Percentiles rank a stretch among this genome's conserved stretches.
Evolutionary conservation across 1,284 basidiomycete genomes (phyloP).

Genomic region (Ceratobasidium sp.): DNA sequence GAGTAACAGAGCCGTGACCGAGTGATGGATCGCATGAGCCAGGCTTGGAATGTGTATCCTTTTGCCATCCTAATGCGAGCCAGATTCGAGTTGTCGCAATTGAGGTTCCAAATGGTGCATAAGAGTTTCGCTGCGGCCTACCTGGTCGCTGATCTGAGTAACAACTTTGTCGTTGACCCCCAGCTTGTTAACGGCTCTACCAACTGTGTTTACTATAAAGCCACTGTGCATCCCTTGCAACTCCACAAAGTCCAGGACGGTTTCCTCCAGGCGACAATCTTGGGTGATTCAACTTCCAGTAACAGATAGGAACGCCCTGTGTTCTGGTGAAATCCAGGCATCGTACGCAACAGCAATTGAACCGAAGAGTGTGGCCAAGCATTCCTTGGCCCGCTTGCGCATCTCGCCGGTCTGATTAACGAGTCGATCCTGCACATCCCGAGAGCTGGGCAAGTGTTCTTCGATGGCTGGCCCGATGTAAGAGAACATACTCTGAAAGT

Average conservation of each 20-base stretch:
- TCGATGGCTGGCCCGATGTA: conserved; percentile 1
- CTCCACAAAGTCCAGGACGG: conserved; percentile 34
- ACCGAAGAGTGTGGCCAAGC: background rate
- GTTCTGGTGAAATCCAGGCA: conserved; percentile 34
- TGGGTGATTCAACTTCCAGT: conserved; percentile 32
- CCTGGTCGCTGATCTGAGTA: background rate
- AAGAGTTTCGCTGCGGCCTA: conserved; percentile 5
- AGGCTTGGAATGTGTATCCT: conserved; percentile 21
- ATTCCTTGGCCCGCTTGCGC: background rate
- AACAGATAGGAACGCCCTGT: conserved; percentile 30
- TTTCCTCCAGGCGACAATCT: conserved; percentile 27
- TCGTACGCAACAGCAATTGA: conserved; percentile 34
- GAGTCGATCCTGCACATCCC: background rate
- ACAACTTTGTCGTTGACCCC: background rate
- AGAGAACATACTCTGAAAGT: background rate
- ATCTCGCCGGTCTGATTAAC: background rate
- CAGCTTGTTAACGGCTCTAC: background rate
- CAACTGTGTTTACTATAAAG: conserved; percentile 22
- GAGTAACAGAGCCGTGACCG: conserved; percentile 14
- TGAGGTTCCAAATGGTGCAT: background rate
- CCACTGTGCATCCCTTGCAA: conserved; percentile 32
- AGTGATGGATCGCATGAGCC: conserved; percentile 29
- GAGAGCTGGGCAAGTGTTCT: background rate
- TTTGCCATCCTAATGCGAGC: background rate
- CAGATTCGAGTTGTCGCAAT: background rate